Percentiles rank a stretch among this genome's conserved stretches.
These are phyloP conservation scores for Dalechampia spathulata DNA, from an alignment of 441 rosid species.

Conservation along the genomic window DNA sequence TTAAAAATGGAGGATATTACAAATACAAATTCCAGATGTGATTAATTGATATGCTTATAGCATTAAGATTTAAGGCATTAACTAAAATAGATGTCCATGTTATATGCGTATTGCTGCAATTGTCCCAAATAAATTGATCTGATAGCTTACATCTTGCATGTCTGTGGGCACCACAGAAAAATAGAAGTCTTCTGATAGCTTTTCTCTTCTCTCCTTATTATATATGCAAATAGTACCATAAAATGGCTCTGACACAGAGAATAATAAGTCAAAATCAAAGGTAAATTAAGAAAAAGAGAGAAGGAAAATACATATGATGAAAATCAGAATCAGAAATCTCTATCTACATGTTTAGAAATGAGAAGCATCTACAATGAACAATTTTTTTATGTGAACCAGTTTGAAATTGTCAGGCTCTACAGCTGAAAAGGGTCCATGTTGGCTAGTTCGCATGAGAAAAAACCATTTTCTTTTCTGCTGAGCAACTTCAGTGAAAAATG, in stretches of 20 bases:
- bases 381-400: background rate
- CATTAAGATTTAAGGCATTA: background rate
- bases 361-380: background rate
- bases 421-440: background rate
- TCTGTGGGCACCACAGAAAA: slow-evolving; percentile 71
- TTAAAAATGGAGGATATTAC: too few species aligned
- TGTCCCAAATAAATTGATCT: background rate
- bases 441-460: background rate
- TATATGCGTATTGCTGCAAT: background rate
- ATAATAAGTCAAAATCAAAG: slow-evolving; percentile 20
- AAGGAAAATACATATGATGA: slow-evolving; percentile 6
- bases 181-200: slow-evolving; percentile 88
- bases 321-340: background rate
- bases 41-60: background rate
- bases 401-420: background rate
- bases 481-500: background rate
- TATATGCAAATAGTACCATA: slow-evolving; percentile 87
- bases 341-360: background rate
- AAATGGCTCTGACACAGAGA: slow-evolving; percentile 74
- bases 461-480: background rate
- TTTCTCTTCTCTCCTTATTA: slow-evolving; percentile 95
- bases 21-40: too few species aligned
- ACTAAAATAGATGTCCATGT: background rate
- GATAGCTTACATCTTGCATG: slow-evolving; percentile 67
- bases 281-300: background rate